Evolutionary conservation across 768 basidiomycete species (phyloP), one percentile per base, ranked within the genome.

Genomic region (Russula earlei): DNA sequence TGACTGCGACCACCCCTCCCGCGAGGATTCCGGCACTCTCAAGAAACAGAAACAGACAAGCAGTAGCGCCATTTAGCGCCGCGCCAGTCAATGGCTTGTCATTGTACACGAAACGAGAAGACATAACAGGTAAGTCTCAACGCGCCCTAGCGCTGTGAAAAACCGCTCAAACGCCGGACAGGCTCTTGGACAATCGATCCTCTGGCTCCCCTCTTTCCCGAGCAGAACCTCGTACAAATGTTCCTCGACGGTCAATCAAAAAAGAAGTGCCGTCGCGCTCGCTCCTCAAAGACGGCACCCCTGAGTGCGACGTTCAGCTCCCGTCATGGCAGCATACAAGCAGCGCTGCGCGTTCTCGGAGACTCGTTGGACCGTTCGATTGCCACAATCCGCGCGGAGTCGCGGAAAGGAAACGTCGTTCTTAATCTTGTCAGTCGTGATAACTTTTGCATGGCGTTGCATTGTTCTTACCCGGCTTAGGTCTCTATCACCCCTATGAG

Each of bases 141-240:
- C 22, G 2, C 11, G 31, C 20, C 5, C 22, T 12, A 5, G 2
- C 8, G 14, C 20, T 15, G 9, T n/a, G 15, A 34, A 5, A 25
- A 3, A 20, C 4, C 22, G 2, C 56, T 60, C 11, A 52, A 22
- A 43, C 24, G 4, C 36, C 19, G 11, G 15, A 40, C 46, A 60
- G 59, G 59, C 19, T 37, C 56, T 43, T 60, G 59, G 59, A 22
- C 44, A 36, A 50, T 60, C 8, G 59, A 60, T 34, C 59, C 59
- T 31, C 34, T 40, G n/a, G 56, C 36, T 36, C 11, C 50, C 12
- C 9, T 22, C 17, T 9, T 52, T 19, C 50, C 50, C 4, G 17
- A 24, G 19, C 50, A 46, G 20, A 17, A 42, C 17, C 59, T 52
- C 40, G 49, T 49, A 25, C 44, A 53, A 27, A 41, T 58, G 27